A percentile compares a stretch with the other conserved stretches of the same genome.
These are phyloP conservation scores for Hsuehochloa calcarea DNA, from an alignment of 176 grass and related monocot genomes.

Conservation along the genomic window DNA sequence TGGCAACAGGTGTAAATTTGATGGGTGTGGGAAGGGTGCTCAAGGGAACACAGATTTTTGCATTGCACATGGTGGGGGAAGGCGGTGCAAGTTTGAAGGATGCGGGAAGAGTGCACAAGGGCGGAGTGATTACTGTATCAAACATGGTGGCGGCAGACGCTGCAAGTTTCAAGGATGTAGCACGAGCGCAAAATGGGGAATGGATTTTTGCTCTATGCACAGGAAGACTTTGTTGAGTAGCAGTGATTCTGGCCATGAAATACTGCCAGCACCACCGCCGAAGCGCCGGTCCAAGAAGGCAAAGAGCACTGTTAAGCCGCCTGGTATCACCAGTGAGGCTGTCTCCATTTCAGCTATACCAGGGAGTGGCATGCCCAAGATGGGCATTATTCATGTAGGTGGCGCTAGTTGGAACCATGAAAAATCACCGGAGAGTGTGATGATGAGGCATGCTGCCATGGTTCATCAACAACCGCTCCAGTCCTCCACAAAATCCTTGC, in stretches of 20 bases:
- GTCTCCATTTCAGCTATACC: background rate
- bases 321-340: background rate
- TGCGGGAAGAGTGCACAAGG: conserved; percentile 51
- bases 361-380: background rate
- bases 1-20: conserved; percentile 43
- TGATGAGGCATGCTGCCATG: background rate
- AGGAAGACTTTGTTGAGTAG: conserved; percentile 19
- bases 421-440: conserved; percentile 7
- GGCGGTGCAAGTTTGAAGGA: conserved; percentile 47
- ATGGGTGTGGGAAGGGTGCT: conserved; percentile 39
- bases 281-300: conserved; percentile 31
- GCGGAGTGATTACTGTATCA: conserved; percentile 39
- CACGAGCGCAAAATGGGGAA: conserved; percentile 45
- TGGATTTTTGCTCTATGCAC: conserved; percentile 40
- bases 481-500: background rate
- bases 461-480: background rate
- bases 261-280: background rate
- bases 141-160: conserved; percentile 42
- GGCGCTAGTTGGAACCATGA: background rate
- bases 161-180: conserved; percentile 41
- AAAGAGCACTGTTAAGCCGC: background rate
- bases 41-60: conserved; percentile 51
- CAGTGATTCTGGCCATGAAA: background rate
- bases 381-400: background rate
- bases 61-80: conserved; percentile 44